Conservation (phyloP, 1,139 yeast species). For the Magnusiomyces clavatus region DNA sequence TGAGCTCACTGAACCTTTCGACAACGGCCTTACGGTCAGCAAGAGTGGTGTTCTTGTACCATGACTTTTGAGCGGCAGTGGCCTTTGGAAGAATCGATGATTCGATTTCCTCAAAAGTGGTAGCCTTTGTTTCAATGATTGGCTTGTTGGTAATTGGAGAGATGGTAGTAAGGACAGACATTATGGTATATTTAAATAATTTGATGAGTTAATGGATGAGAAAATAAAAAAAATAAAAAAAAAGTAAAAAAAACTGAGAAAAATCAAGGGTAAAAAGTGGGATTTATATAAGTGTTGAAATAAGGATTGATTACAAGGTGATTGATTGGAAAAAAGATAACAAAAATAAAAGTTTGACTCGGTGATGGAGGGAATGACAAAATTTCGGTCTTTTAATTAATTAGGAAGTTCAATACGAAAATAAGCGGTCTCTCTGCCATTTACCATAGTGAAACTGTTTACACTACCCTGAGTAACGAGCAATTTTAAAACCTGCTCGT, state of each 20-base stretch:
- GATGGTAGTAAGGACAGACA: slow-evolving; percentile 26
- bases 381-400: no score
- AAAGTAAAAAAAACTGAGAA: neutral
- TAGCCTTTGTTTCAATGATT: slow-evolving; percentile 25
- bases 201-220: neutral
- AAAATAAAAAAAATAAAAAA: neutral
- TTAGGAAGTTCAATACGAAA: no score
- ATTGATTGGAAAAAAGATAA: no score
- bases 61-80: slow-evolving; percentile 25
- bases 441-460: no score
- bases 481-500: no score
- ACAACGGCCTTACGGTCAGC: slow-evolving; percentile 28
- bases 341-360: no score
- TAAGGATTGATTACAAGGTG: no score
- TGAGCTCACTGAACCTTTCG: slow-evolving; percentile 25
- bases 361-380: no score
- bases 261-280: no score
- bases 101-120: slow-evolving; percentile 23
- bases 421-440: no score
- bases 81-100: slow-evolving; percentile 22
- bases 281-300: no score
- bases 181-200: slow-evolving; percentile 6
- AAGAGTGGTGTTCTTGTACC: slow-evolving; percentile 24
- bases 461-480: no score
- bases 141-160: slow-evolving; percentile 29